Percentiles rank a stretch among this genome's conserved stretches.
phyloP scores from a whole-genome alignment of 108 stramenopile species.

The Seminavis robusta region DNA sequence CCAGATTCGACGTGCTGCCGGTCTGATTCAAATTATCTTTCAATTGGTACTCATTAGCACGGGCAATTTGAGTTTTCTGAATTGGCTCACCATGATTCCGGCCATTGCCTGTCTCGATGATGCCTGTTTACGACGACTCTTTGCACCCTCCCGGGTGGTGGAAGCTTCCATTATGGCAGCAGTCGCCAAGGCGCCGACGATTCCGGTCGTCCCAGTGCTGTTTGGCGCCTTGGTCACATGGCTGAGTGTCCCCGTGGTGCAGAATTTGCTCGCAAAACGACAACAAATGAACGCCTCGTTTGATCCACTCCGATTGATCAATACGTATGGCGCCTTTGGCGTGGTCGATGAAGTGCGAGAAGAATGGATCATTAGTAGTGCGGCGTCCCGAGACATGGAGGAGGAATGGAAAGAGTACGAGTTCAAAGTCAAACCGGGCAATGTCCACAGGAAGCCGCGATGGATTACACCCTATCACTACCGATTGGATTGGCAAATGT shows the following conservation, averaged over 20 bases:
- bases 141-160: background rate
- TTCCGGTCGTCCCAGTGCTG: slow-evolving; percentile 16
- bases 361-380: slow-evolving; percentile 51
- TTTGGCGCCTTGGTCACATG: slow-evolving; percentile 25
- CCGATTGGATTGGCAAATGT: slow-evolving; percentile 69
- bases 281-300: slow-evolving; percentile 74
- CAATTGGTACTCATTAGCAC: slow-evolving; percentile 43
- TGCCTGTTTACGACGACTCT: slow-evolving; percentile 25
- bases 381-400: slow-evolving; percentile 20
- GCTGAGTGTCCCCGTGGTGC: slow-evolving; percentile 44
- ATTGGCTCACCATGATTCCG: slow-evolving; percentile 62
- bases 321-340: slow-evolving; percentile 69
- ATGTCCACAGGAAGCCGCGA: slow-evolving; percentile 25
- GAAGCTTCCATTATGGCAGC: background rate
- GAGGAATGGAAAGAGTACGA: slow-evolving; percentile 65
- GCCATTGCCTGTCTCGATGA: slow-evolving; percentile 62
- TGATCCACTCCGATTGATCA: slow-evolving; percentile 47
- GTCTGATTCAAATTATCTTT: slow-evolving; percentile 60
- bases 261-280: slow-evolving; percentile 35
- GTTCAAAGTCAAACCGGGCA: slow-evolving; percentile 63
- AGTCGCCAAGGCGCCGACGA: background rate
- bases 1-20: slow-evolving; percentile 33
- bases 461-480: slow-evolving; percentile 63
- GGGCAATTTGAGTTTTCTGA: slow-evolving; percentile 62
- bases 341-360: slow-evolving; percentile 40